Evolutionary conservation across 2,329 filamentous ascomycete genomes (phyloP).

Genomic region (Colletotrichum sp.): DNA sequence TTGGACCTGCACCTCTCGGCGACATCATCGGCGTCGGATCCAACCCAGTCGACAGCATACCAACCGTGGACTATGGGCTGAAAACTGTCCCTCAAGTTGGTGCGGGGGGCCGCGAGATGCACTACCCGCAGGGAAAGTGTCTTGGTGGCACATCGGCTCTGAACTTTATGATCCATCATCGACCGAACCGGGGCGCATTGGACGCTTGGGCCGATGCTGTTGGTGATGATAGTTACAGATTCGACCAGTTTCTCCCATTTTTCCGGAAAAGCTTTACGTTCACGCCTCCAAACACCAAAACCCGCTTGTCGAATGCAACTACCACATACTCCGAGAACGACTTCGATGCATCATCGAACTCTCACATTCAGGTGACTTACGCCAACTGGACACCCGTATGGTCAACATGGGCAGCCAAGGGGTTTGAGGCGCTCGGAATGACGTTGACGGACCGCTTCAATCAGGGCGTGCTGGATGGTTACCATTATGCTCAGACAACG

Average conservation of each 20-base stretch:
- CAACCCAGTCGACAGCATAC: slow-evolving; percentile 22
- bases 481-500: slow-evolving; percentile 28
- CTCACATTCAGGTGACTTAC: slow-evolving; percentile 28
- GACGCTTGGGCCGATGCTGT: slow-evolving; percentile 35
- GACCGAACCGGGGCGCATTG: slow-evolving; percentile 25
- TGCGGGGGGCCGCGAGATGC: slow-evolving; percentile 29
- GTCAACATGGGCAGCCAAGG: slow-evolving; percentile 27
- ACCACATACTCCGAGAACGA: slow-evolving; percentile 24
- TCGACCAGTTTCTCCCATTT: slow-evolving; percentile 33
- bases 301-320: slow-evolving; percentile 22
- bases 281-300: slow-evolving; percentile 30
- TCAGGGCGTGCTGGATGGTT: slow-evolving; percentile 43
- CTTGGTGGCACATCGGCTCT: slow-evolving; percentile 33
- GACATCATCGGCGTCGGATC: slow-evolving; percentile 27
- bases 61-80: slow-evolving; percentile 33
- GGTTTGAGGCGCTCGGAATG: slow-evolving; percentile 46
- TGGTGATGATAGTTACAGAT: slow-evolving; percentile 31
- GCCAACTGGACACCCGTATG: slow-evolving; percentile 26
- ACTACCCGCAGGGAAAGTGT: slow-evolving; percentile 40
- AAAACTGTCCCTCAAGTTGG: slow-evolving; percentile 28
- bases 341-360: slow-evolving; percentile 17
- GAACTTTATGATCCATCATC: slow-evolving; percentile 33
- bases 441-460: slow-evolving; percentile 37
- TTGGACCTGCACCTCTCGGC: not conserved
- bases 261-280: slow-evolving; percentile 35